phyloP scores from a whole-genome alignment of 2,329 filamentous ascomycete species.

The Penicillium sp. region DNA sequence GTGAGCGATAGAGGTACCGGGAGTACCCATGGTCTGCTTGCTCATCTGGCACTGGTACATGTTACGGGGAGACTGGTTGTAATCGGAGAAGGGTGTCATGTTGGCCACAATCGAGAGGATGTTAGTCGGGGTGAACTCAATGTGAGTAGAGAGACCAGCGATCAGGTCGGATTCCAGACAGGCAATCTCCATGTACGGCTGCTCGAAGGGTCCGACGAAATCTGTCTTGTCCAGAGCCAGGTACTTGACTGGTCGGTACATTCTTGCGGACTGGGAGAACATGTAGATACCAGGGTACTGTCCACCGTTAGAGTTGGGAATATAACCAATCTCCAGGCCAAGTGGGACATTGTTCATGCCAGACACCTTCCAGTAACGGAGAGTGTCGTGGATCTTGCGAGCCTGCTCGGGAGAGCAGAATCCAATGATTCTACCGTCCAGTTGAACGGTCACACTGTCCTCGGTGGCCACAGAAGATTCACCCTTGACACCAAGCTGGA shows the following conservation, averaged over 20 bases:
- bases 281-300: slow-evolving; percentile 96
- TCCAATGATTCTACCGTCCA: slow-evolving; percentile 86
- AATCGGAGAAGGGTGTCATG: slow-evolving; percentile 98
- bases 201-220: slow-evolving; percentile 88
- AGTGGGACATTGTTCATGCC: slow-evolving; percentile 76
- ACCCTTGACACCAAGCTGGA: slow-evolving; percentile 75
- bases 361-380: slow-evolving; percentile 94
- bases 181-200: slow-evolving; percentile 97
- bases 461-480: slow-evolving; percentile 75
- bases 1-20: slow-evolving; percentile 78
- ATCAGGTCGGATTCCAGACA: slow-evolving; percentile 84
- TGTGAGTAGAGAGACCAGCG: slow-evolving; percentile 87
- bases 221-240: slow-evolving; percentile 82
- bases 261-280: slow-evolving; percentile 78
- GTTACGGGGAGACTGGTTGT: slow-evolving; percentile 97
- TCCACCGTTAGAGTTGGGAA: slow-evolving; percentile 84
- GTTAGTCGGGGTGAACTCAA: slow-evolving; percentile 91
- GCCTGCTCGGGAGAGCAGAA: slow-evolving; percentile 87
- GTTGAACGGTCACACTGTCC: slow-evolving; percentile 83
- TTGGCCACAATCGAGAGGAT: slow-evolving; percentile 97
- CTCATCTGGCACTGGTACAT: slow-evolving; percentile 99
- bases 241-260: slow-evolving; percentile 92
- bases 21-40: slow-evolving; percentile 98
- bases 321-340: slow-evolving; percentile 86
- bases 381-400: slow-evolving; percentile 75